Base-by-base conservation (phyloP, 352 stramenopile species). In the Peronospora belbahrii region DNA sequence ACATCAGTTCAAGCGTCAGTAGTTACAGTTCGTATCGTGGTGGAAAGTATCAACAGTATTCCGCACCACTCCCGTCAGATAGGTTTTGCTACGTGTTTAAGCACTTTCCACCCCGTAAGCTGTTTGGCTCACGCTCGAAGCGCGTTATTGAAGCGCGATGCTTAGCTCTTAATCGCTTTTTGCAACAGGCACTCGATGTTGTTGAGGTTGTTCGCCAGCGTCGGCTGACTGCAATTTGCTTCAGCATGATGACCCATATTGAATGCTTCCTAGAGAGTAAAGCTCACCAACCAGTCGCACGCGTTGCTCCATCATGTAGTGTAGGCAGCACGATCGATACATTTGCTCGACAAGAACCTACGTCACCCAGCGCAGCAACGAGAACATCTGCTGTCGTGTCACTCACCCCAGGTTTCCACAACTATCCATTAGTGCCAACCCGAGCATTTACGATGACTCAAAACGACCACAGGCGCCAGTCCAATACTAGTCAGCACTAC, bases 51-150 rank as follows among this genome's bases (percentile, higher is more conserved):
- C 62, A 15, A 3, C 48, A 51, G 8, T 32, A 52, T 48, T 51
- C 34, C 4, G n/a, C 44, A 13, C 19, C 32, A 33, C 46, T 32
- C 27, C 52, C 23, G 11, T 43, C 47, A 6, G 68, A 78, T 42
- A 66, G 67, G 20, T 79, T 83, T 37, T 63, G 72, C 45, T 81
- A 65, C 37, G 42, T 86, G 39, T 81, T 84, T 42, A 75, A 70
- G 42, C 68, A 86, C 43, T 87, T 87, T 44, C 77, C 74, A 15
- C 59, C 62, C 9, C 70, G 70, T 3, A 70, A 84, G 37, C 58
- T 86, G 14, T 85, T 88, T 15, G 63, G 68, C 0, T 85, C 74
- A 27, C 67, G 75, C 6, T 79, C 74, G n/a, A 79, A 78, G 17
- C 68, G 71, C 22, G 70, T 85, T 35, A 83, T 86, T 40, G 65